Base-by-base conservation (phyloP, 2,329 filamentous ascomycete genomes). In the Fusarium veterinarium region DNA sequence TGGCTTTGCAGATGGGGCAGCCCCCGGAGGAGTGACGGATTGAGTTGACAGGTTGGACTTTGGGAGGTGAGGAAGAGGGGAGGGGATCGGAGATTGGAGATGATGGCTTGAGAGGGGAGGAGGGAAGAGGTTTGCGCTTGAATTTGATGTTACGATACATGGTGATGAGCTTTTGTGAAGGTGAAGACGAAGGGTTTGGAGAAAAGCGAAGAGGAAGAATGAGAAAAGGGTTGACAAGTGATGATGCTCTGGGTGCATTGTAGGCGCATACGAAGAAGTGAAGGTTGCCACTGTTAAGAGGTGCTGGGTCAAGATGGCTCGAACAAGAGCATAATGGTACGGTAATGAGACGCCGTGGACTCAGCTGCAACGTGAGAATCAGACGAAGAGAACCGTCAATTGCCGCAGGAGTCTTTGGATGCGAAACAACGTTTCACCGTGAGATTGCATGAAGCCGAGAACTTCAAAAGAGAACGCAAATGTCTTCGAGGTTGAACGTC, bases 1-100 rank as follows among this genome's bases (percentile, higher is more conserved):
- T 31, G 10, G 45, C 53, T 8, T 67, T 60, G 38, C 70, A 73
- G 5, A 49, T 17, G 10, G 53, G 70, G 11, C 70, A 73, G 5
- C 25, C 51, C 7, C 51, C 60, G 3, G 25, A 49, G 10, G 38
- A 56, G 6, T 20, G 20, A 1, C 31, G 5, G 28, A 6, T 16
- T 16, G 23, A 11, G 9, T 16, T n/a, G 11, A 1, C 0, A 19
- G 28, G 23, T 9, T 20, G 12, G 0, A 25, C 1, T 16, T 51
- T 31, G 25, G 8, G 40, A 6, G 45, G 13, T 1, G 38, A 20
- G 0, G 33, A 38, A 3, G 12, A 28, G 4, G 13, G 0, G 3
- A 31, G 30, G 1, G 33, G 19, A 0, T 63, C 6, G 3, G 40
- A 17, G 8, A 33, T 1, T 0, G 41, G n/a, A 13, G 44, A 41